phyloP scores from a whole-genome alignment of 257 asterid genomes.

The Ilex asprella region DNA sequence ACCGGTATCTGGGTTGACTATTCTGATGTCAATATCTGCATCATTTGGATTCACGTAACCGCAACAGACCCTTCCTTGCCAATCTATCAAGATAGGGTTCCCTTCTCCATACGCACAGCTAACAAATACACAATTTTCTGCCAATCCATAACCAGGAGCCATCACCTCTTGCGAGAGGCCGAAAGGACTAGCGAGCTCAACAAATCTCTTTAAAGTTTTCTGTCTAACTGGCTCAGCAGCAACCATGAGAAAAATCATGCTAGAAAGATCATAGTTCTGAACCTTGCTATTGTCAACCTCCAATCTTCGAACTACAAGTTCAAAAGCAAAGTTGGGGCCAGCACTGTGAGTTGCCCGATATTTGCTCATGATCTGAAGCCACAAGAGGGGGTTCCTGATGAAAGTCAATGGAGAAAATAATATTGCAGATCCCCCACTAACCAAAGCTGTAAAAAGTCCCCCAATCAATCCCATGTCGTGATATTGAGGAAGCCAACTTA shows the following conservation, averaged over 20 bases:
- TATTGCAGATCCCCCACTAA: slow-evolving; percentile 63
- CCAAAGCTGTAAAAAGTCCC: slow-evolving; percentile 70
- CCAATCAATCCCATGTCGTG: slow-evolving; percentile 92
- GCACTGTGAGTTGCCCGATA: slow-evolving; percentile 79
- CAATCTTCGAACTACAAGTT: slow-evolving; percentile 54
- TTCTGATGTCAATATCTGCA: slow-evolving; percentile 48
- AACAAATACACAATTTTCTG: slow-evolving; percentile 81
- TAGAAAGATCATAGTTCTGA: slow-evolving; percentile 50
- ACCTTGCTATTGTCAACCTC: slow-evolving; percentile 44
- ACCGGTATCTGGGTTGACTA: slow-evolving; percentile 54
- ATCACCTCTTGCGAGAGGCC: slow-evolving; percentile 69
- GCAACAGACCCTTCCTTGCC: slow-evolving; percentile 85
- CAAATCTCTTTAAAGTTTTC: slow-evolving; percentile 51
- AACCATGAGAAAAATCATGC: slow-evolving; percentile 64
- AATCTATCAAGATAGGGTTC: slow-evolving; percentile 56
- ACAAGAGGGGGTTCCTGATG: slow-evolving; percentile 69
- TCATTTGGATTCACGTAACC: slow-evolving; percentile 42
- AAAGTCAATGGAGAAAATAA: slow-evolving; percentile 76
- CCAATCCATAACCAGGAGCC: slow-evolving; percentile 93
- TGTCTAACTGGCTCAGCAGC: slow-evolving; percentile 88
- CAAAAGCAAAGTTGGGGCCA: slow-evolving; percentile 80
- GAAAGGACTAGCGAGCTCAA: slow-evolving; percentile 48
- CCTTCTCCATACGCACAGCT: slow-evolving; percentile 75
- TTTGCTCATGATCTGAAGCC: slow-evolving; percentile 62
- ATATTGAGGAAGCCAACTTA: slow-evolving; percentile 88